Evolutionary conservation across 768 basidiomycete species (phyloP).

Genomic region (Lentinus tigrinus): DNA sequence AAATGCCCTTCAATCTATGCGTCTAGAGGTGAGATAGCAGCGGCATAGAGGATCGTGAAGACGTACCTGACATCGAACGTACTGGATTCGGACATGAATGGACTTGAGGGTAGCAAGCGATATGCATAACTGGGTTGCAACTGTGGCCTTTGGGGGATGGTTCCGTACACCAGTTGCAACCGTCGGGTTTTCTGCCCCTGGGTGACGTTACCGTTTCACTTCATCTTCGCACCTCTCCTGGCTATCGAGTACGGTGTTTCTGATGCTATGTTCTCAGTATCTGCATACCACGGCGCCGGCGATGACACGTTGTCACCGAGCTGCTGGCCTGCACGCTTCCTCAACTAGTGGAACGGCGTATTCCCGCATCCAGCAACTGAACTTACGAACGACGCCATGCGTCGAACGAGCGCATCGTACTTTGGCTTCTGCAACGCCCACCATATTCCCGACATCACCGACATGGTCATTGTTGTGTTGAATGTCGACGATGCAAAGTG

Average conservation of each 20-base stretch:
- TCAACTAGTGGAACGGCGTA: conserved; percentile 96
- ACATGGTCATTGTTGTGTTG: conserved; percentile 93
- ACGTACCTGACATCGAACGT: no score
- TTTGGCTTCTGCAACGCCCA: conserved; percentile 93
- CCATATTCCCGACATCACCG: conserved; percentile 91
- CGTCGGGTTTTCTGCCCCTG: no score
- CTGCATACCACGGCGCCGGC: conserved; percentile 91
- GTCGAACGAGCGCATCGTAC: conserved; percentile 88
- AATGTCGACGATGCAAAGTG: conserved; percentile 88
- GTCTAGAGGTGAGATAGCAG: no score
- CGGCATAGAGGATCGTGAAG: no score
- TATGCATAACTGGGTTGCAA: no score
- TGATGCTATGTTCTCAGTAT: conserved; percentile 52
- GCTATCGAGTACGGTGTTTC: no score
- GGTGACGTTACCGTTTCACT: not conserved
- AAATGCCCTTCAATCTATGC: no score
- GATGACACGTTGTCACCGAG: conserved; percentile 80
- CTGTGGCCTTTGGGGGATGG: no score
- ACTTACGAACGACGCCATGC: conserved; percentile 95
- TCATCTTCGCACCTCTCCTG: no score
- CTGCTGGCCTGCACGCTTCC: conserved; percentile 95
- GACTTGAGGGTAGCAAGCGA: no score
- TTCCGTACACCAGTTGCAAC: no score
- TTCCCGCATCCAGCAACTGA: conserved; percentile 98
- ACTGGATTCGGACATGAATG: no score